phyloP scores from a whole-genome alignment of 2,329 filamentous ascomycete genomes.

The Penicillium sp. region DNA sequence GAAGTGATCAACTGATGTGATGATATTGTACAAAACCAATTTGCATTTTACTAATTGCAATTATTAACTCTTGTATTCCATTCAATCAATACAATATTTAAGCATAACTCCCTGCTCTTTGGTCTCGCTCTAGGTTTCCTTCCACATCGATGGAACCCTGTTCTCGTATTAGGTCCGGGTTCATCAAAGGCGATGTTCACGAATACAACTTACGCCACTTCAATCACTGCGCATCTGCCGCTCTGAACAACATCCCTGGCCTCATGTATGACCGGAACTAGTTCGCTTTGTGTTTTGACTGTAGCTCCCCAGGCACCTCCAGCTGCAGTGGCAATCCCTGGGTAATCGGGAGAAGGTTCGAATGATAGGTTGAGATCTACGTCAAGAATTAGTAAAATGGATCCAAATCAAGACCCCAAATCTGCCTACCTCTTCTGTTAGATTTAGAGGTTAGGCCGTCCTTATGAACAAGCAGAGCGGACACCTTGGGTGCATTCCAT shows the following conservation, averaged over 20 bases:
- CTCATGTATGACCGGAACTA: constrained; percentile 53
- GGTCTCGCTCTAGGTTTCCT: not conserved
- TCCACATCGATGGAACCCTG: not conserved
- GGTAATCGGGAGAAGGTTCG: constrained; percentile 62
- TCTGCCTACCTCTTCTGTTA: constrained; percentile 34
- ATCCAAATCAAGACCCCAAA: not conserved
- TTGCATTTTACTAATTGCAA: not conserved
- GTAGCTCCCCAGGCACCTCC: constrained; percentile 55
- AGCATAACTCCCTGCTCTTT: not conserved
- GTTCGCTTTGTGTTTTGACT: constrained; percentile 52
- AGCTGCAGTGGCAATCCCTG: constrained; percentile 64
- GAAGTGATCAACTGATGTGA: constrained; percentile 6
- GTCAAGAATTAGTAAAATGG: constrained; percentile 22
- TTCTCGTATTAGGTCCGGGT: not conserved
- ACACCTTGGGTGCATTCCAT: constrained; percentile 56
- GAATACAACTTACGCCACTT: not conserved
- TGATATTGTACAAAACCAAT: constrained; percentile 29
- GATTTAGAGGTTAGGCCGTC: constrained; percentile 59
- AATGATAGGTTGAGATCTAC: constrained; percentile 64
- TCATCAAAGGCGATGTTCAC: not conserved
- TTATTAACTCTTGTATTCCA: not conserved
- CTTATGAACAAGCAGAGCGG: constrained; percentile 62
- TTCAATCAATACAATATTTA: not conserved
- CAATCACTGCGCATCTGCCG: not conserved
- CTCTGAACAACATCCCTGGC: constrained; percentile 35